Evolutionary conservation across 2,329 filamentous ascomycete species (phyloP).

Genomic region (Ambrosiella beaveri): DNA sequence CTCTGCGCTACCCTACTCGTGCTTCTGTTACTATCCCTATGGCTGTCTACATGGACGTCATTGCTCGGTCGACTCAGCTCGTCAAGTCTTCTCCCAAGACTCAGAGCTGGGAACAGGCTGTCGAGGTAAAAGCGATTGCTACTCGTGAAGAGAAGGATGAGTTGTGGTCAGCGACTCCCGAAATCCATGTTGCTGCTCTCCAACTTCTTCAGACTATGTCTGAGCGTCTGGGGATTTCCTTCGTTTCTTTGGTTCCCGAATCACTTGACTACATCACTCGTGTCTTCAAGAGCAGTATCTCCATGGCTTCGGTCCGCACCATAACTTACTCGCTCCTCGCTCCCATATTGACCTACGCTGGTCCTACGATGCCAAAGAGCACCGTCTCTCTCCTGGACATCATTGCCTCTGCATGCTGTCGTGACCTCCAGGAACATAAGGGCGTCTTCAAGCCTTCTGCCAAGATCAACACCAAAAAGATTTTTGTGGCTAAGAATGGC

Average conservation of each 20-base stretch:
- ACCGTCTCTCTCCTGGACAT: constrained; percentile 44
- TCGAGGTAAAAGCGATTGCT: constrained; percentile 55
- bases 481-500: constrained; percentile 19
- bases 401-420: constrained; percentile 52
- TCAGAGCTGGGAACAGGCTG: constrained; percentile 29
- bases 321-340: constrained; percentile 42
- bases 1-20: constrained; percentile 47
- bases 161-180: constrained; percentile 55
- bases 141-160: constrained; percentile 66
- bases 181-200: constrained; percentile 56
- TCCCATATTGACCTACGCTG: constrained; percentile 41
- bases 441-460: constrained; percentile 21
- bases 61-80: constrained; percentile 53
- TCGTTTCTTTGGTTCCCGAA: constrained; percentile 42
- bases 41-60: constrained; percentile 48
- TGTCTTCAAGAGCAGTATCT: constrained; percentile 45
- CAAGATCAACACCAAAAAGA: constrained; percentile 20
- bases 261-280: constrained; percentile 55
- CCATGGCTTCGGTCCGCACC: constrained; percentile 36
- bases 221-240: constrained; percentile 38
- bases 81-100: constrained; percentile 32
- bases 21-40: constrained; percentile 49
- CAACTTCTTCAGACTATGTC: constrained; percentile 41
- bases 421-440: constrained; percentile 46
- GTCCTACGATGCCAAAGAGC: constrained; percentile 48